Conservation (phyloP, 768 basidiomycete species). For the Termitomyces bulborhizus region DNA sequence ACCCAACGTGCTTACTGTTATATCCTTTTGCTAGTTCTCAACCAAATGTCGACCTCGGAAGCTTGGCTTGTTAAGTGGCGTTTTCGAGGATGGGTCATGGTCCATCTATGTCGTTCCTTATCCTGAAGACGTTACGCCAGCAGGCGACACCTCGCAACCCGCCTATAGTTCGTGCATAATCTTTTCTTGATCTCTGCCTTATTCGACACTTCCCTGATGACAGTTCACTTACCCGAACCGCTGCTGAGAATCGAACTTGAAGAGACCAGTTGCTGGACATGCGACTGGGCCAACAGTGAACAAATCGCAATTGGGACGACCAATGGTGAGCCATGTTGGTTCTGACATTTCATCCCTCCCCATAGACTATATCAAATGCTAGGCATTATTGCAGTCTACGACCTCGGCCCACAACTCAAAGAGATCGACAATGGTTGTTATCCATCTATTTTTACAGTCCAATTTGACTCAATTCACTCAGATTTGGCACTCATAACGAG, state of each 20-base stretch:
- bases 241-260: conserved; percentile 67
- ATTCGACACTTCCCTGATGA: not conserved
- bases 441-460: not conserved
- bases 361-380: conserved; percentile 50
- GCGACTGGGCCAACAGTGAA: conserved; percentile 91
- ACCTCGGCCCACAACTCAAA: conserved; percentile 40
- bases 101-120: conserved; percentile 77
- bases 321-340: conserved; percentile 47
- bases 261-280: conserved; percentile 67
- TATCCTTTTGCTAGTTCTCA: conserved; percentile 3
- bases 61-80: conserved; percentile 78
- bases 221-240: conserved; percentile 60
- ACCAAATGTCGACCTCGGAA: conserved; percentile 35
- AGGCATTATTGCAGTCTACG: conserved; percentile 56
- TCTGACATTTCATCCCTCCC: conserved; percentile 42
- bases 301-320: conserved; percentile 77
- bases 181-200: not conserved
- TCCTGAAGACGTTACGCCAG: conserved; percentile 45
- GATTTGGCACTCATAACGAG: conserved; percentile 26
- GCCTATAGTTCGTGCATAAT: conserved; percentile 40
- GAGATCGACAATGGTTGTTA: conserved; percentile 25
- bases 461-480: conserved; percentile 2
- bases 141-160: conserved; percentile 23
- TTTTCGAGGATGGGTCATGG: conserved; percentile 84
- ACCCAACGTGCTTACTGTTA: not conserved